Percentiles rank a stretch among this genome's conserved stretches.
phyloP scores from a whole-genome alignment of 1,139 yeast genomes.

The Debaryomycetaceae sp. region DNA sequence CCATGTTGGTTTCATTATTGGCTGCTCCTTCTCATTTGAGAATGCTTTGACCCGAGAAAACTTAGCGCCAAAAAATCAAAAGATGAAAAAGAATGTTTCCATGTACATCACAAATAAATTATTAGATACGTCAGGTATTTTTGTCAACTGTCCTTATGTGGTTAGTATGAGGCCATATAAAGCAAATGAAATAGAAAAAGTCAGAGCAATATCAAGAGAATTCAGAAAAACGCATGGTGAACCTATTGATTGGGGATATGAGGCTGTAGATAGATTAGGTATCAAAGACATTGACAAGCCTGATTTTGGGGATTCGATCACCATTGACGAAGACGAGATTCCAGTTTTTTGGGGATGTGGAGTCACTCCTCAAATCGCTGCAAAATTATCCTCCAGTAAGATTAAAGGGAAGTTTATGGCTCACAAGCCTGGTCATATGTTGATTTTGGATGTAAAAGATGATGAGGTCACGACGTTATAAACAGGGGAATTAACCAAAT shows the following conservation, averaged over 20 bases:
- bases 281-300: constrained; percentile 19
- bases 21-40: constrained; percentile 36
- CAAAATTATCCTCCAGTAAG: constrained; percentile 16
- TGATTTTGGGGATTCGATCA: constrained; percentile 24
- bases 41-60: constrained; percentile 21
- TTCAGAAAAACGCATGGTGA: constrained; percentile 30
- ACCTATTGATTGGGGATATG: constrained; percentile 36
- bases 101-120: constrained; percentile 17
- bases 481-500: too few relatives aligned
- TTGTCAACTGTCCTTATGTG: constrained; percentile 24
- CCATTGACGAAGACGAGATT: constrained; percentile 22
- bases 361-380: constrained; percentile 34
- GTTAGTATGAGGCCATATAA: constrained; percentile 38
- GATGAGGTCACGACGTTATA: constrained; percentile 8
- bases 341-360: constrained; percentile 42
- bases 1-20: constrained; percentile 32
- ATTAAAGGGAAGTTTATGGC: constrained; percentile 24
- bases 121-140: constrained; percentile 28
- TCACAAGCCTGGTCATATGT: constrained; percentile 31
- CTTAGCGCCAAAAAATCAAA: constrained; percentile 18
- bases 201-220: constrained; percentile 21
- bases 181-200: constrained; percentile 16
- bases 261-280: constrained; percentile 25
- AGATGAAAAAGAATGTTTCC: constrained; percentile 7
- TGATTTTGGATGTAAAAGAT: constrained; percentile 25